These are phyloP conservation scores for Phaeophleospora eucalypticola DNA, from an alignment of 2,329 filamentous ascomycete genomes.

Conservation along the genomic window DNA sequence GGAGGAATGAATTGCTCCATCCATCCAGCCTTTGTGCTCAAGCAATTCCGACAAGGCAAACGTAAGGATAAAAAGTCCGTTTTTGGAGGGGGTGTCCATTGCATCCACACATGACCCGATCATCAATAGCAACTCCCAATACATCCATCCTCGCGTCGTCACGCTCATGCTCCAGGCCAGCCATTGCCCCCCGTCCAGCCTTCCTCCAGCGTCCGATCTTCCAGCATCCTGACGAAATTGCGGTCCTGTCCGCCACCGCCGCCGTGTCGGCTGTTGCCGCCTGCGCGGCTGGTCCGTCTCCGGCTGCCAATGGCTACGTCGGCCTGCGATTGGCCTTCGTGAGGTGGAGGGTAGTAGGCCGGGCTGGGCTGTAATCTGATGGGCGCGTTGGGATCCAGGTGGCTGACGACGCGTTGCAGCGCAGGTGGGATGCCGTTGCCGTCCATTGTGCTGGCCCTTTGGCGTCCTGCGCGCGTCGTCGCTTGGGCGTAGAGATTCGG, in stretches of 20 bases:
- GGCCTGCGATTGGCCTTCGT: constrained; percentile 71
- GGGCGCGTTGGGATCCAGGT: constrained; percentile 89
- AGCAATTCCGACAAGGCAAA: no score
- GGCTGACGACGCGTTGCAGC: constrained; percentile 91
- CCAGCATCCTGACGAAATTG: constrained; percentile 91
- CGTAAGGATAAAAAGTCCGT: background rate
- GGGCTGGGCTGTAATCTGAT: constrained; percentile 93
- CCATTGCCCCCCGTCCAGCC: constrained; percentile 51
- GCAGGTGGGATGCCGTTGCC: constrained; percentile 85
- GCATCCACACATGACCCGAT: no score
- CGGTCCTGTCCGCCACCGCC: constrained; percentile 53
- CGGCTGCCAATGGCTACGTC: constrained; percentile 65
- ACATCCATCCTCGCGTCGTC: background rate
- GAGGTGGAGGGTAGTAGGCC: constrained; percentile 91
- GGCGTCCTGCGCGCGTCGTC: constrained; percentile 71
- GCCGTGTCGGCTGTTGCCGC: constrained; percentile 35
- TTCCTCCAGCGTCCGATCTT: constrained; percentile 91
- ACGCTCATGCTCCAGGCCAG: constrained; percentile 19
- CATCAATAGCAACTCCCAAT: no score
- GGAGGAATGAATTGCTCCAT: no score
- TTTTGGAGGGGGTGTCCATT: no score
- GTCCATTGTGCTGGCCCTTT: constrained; percentile 94
- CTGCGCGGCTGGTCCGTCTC: constrained; percentile 59
- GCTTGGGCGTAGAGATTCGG: constrained; percentile 72
- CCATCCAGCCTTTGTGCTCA: no score